Evolutionary conservation across 2,329 filamentous ascomycete species (phyloP), one percentile per base, ranked within the genome.

Genomic region (Xylariaceae sp.): DNA sequence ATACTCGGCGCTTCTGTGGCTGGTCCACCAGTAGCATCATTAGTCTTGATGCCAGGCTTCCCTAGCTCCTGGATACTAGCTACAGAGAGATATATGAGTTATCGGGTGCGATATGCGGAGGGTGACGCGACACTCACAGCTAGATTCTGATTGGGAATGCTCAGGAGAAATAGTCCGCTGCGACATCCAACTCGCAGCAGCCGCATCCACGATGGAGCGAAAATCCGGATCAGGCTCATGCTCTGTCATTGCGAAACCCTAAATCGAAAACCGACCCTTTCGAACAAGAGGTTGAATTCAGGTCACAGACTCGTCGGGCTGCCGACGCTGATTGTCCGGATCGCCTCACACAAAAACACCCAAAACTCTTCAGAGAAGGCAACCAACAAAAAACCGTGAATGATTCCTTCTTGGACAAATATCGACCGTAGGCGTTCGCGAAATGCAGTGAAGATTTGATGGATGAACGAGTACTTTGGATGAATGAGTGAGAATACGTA

Each of bases 101-200:
- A n/a, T 37, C 3, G 14, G 32, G 14, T 37, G 45, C 18, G 29
- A 19, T 19, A 29, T 48, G 14, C 23, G 2, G 23, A 20, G 26
- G 26, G 9, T 47, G 21, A 20, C 26, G 26, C 18, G 19, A 20
- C n/a, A 19, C 18, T 23, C 42, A 44, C 18, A 9, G 42, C 19
- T 44, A 44, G 42, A 23, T 44, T 20, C 20, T n/a, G 20, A 20
- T 9, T 16, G 42, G 9, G 42, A 20, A 5, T n/a, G 20, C 37
- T 50, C 56, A 4, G 62, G 60, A 10, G 60, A 60, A 40, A 20
- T 19, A 37, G 44, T 54, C 40, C 60, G 63, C 21, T 62, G 65
- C n/a, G 65, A 65, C 37, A 56, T 62, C 65, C 65, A 67, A 29
- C 52, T 63, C 6, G 62, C 63, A 4, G 65, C 57, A n/a, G 65